Base-by-base conservation (phyloP, 2,329 filamentous ascomycete species). In the Cadophora luteo-olivacea region DNA sequence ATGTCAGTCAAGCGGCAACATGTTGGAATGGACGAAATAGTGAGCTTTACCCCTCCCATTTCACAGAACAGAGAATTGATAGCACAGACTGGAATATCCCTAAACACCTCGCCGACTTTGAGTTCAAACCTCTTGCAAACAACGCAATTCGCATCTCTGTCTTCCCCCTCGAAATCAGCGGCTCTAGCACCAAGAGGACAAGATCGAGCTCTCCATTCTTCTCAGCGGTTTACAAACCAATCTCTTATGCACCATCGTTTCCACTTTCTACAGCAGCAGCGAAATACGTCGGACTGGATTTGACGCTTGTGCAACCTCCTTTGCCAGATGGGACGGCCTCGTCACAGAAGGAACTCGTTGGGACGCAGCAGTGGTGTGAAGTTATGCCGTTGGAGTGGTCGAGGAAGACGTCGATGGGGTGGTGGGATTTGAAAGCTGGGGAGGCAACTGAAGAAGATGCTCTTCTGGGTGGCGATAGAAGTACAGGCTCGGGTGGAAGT, bases 91-190 rank as follows among this genome's bases (percentile, higher is more conserved):
- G 84, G 85, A 86, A 85, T 72, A 82, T 85, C 36, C 84, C 85
- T 14, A 87, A 87, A 72, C 84, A 87, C 66, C 80, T 87, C 16
- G 85, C 85, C 45, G 78, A 78, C 12, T 87, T 87, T 73, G 79
- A 81, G 16, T 87, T 83, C 80, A 75, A 77, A 16, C 73, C 79
- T 22, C 70, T 78, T 41, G 68, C 78, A 6, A 76, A 81, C 68
- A 79, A 79, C 38, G 77, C 79, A 36, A 79, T 78, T 22, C 77
- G 75, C 8, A 79, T 85, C 68, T 78, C 81, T 49, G 82, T 86
- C 36, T 84, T 79, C 71, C 83, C 84, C 8, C 22, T 63, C 12
- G 32, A 57, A 6, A n/a, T 61, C 4, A 19, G 48, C 6, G 22
- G 48, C 9, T 19, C 65, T 3, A 61, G 61, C 9, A 12, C 22